These are phyloP conservation scores for Penicillium desertorum DNA, from an alignment of 495 filamentous ascomycete genomes.

Conservation along the genomic window DNA sequence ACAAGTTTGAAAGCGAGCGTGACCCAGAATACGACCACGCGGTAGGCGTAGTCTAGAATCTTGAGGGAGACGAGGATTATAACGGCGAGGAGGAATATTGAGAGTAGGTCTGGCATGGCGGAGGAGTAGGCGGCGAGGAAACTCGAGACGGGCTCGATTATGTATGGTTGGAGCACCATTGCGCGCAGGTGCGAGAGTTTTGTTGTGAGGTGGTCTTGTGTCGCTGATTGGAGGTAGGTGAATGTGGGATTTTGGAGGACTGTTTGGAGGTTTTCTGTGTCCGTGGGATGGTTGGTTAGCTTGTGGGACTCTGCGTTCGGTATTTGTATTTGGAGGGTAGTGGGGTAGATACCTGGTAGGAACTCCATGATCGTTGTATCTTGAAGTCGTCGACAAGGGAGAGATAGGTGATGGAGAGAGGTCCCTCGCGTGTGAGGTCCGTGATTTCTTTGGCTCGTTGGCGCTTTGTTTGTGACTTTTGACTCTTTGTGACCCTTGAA, in stretches of 20 bases:
- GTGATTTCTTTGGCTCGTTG: not conserved
- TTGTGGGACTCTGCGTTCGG: not conserved
- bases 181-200: conserved; percentile 38
- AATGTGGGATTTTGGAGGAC: conserved; percentile 31
- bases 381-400: not conserved
- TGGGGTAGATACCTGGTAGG: conserved; percentile 21
- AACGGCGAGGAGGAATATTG: conserved; percentile 55
- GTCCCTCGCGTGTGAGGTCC: not conserved
- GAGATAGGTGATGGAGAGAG: not conserved
- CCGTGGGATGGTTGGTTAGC: conserved; percentile 2
- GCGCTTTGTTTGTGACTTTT: not conserved
- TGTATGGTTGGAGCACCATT: conserved; percentile 42
- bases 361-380: conserved; percentile 21
- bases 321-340: not conserved
- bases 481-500: not conserved
- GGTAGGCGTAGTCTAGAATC: conserved; percentile 63
- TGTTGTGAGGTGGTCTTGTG: conserved; percentile 26
- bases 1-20: conserved; percentile 54
- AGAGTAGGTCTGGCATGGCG: conserved; percentile 58
- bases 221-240: conserved; percentile 19
- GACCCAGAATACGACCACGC: conserved; percentile 74
- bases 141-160: conserved; percentile 42
- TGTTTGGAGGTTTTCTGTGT: conserved; percentile 26
- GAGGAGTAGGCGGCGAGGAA: conserved; percentile 51
- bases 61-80: conserved; percentile 62